Evolutionary conservation across 2,329 filamentous ascomycete genomes (phyloP).

Genomic region (Pseudocercospora macadamiae): DNA sequence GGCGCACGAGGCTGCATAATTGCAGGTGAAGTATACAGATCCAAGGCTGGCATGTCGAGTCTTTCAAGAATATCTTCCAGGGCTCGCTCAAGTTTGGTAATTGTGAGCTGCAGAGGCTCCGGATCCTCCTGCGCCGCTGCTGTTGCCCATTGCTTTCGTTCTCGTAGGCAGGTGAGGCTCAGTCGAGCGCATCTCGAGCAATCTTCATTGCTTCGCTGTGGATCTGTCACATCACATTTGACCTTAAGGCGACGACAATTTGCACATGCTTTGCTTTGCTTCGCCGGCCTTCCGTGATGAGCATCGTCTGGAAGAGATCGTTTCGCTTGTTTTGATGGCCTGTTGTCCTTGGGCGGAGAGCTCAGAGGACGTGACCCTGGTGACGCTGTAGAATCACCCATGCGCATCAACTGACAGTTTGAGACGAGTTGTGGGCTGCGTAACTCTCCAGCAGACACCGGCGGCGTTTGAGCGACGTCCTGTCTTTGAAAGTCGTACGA

Average conservation of each 20-base stretch:
- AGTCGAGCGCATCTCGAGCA: constrained; percentile 17
- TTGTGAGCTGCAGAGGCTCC: constrained; percentile 3
- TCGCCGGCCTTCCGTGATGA: neutral
- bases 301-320: neutral
- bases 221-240: constrained; percentile 12
- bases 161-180: constrained; percentile 7
- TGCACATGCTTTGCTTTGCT: constrained; percentile 15
- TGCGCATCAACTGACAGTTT: neutral
- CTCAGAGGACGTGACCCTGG: neutral
- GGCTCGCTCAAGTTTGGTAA: constrained; percentile 17
- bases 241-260: constrained; percentile 16
- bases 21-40: constrained; percentile 13
- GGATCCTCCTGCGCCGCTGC: neutral
- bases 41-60: constrained; percentile 16
- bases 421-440: neutral
- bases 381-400: neutral
- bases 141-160: constrained; percentile 10
- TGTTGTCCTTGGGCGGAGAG: neutral
- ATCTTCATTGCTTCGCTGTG: neutral
- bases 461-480: neutral
- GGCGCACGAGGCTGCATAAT: constrained; percentile 11
- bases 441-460: neutral
- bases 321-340: neutral
- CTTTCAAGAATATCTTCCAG: constrained; percentile 17
- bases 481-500: no score